Evolutionary conservation across 805 yeast genomes (phyloP).

Genomic region (Suhomyces vadensis): DNA sequence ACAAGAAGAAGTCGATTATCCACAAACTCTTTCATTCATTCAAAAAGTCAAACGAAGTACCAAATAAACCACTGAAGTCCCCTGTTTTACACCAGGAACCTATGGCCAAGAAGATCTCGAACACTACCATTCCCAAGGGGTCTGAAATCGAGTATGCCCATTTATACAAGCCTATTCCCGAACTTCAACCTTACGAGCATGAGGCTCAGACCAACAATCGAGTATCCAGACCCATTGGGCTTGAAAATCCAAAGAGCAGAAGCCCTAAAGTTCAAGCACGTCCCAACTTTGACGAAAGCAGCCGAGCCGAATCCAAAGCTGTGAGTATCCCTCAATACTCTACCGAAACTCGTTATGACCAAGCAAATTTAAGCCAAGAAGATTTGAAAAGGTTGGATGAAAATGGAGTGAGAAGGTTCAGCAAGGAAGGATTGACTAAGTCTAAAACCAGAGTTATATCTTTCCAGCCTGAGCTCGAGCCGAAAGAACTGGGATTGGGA

Average conservation of each 20-base stretch:
- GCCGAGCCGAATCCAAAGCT: not conserved
- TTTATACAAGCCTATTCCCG: slow-evolving; percentile 27
- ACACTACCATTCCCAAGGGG: slow-evolving; percentile 27
- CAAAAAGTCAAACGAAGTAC: slow-evolving; percentile 4
- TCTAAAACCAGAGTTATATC: not conserved
- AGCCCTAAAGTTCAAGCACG: not conserved
- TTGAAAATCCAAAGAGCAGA: not conserved
- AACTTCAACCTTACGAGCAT: slow-evolving; percentile 11
- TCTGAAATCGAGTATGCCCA: slow-evolving; percentile 21
- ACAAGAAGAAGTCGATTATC: slow-evolving; percentile 11
- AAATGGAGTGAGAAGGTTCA: not conserved
- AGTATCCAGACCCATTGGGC: not conserved
- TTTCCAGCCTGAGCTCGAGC: not conserved
- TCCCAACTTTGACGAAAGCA: not conserved
- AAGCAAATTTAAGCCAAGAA: not conserved
- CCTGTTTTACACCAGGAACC: not conserved
- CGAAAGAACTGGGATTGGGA: not conserved
- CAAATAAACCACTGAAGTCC: slow-evolving; percentile 2
- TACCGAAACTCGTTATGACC: slow-evolving; percentile 1
- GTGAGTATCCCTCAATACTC: slow-evolving; percentile 7
- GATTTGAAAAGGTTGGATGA: not conserved
- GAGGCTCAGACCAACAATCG: not conserved
- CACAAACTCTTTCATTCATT: slow-evolving; percentile 11
- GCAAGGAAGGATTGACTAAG: not conserved
- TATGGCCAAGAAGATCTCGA: slow-evolving; percentile 12